Evolutionary conservation across 1,284 basidiomycete genomes (phyloP).

Genomic region (Cutaneotrichosporon spelunceum): DNA sequence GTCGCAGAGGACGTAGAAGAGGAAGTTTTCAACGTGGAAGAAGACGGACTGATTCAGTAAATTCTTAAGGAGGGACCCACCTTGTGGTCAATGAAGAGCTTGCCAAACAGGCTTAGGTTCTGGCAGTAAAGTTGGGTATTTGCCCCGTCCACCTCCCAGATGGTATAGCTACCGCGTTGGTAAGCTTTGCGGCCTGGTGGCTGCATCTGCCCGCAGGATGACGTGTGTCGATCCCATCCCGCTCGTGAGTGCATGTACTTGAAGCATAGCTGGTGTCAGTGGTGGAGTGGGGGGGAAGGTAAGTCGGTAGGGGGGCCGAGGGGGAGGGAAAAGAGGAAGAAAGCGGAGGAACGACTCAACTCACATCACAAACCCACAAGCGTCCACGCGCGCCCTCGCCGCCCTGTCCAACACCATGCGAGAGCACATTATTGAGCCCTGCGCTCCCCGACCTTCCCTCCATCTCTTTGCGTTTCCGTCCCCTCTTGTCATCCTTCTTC

Average conservation of each 20-base stretch:
- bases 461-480: slow-evolving; percentile 17
- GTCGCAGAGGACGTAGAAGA: slow-evolving; percentile 92
- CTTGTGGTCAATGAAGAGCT: slow-evolving; percentile 98
- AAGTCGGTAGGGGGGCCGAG: no score
- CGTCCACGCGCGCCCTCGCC: slow-evolving; percentile 45
- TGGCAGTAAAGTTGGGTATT: slow-evolving; percentile 88
- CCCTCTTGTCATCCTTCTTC: not conserved
- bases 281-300: no score
- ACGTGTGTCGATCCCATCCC: slow-evolving; percentile 72
- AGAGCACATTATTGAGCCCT: slow-evolving; percentile 57
- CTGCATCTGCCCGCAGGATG: slow-evolving; percentile 64
- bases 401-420: slow-evolving; percentile 61
- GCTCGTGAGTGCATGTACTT: slow-evolving; percentile 83
- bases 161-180: slow-evolving; percentile 79
- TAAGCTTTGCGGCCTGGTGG: slow-evolving; percentile 92
- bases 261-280: slow-evolving; percentile 66
- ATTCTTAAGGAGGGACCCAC: slow-evolving; percentile 27
- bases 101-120: slow-evolving; percentile 91
- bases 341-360: no score
- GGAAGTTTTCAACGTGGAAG: slow-evolving; percentile 70
- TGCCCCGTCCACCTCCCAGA: slow-evolving; percentile 94
- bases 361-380: slow-evolving; percentile 51
- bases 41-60: slow-evolving; percentile 65
- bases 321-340: no score
- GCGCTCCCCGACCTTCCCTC: not conserved